Evolutionary conservation across 2,329 filamentous ascomycete genomes (phyloP), one percentile per base, ranked within the genome.

Genomic region (Penicillium janthinellum): DNA sequence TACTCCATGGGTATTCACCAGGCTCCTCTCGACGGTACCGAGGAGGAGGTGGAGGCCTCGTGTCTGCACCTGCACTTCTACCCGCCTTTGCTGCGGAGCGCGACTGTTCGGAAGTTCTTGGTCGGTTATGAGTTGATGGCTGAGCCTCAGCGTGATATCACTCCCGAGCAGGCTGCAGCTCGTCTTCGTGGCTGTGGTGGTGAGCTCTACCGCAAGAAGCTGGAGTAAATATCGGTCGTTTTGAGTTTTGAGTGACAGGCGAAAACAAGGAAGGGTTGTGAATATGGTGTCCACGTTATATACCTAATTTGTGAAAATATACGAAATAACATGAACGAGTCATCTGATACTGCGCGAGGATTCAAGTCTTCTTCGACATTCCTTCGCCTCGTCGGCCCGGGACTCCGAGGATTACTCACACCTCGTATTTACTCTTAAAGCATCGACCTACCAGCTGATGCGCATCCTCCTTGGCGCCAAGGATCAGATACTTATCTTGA

Each of bases 41-140:
- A 86, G 1, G 91, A 96, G 62, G 94, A 98, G 76, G 85, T 94
- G 56, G 90, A 96, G 69, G 88, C 88, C 62, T 92, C 91, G 67
- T 94, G 96, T 77, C 88, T 99, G 73, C 95, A 99, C 77, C 89
- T 99, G 81, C 95, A 99, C 79, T 99, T 99, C 77, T 98, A 97
- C 75, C 95, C 95, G 44, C 95, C 95, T 12, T 82, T 99, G 49
- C 82, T 99, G 64, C 88, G 95, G 58, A 96, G 92, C 49, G 93
- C 95, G 2, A 96, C 92, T 0, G 93, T 99, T 49, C 88, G 91
- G 68, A 99, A 99, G 80, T 99, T 98, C 79, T 78, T 98, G 54
- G 95, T 99, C 37, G 95, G 95, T 64, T 83, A 96, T 74, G 95
- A 99, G 79, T 84, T 99, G 78, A 87, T 99, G 86, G 95, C 91